Conservation (phyloP, 208 protist species). For the Porcisia hertigi region DNA sequence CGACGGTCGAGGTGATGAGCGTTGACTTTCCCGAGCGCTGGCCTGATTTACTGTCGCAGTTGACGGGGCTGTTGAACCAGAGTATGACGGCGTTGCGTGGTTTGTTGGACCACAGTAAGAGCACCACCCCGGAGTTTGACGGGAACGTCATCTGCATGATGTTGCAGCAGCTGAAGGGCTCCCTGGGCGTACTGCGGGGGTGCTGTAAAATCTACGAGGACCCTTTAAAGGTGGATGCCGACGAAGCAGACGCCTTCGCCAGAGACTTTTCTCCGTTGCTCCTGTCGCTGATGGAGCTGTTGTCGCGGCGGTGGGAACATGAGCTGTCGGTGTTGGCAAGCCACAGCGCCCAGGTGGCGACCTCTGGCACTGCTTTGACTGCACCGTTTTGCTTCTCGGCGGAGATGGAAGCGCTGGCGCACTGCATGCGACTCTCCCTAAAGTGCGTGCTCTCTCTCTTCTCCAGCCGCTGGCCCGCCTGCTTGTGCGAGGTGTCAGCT, state of each 20-base stretch:
- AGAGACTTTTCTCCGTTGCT: slow-evolving; percentile 41
- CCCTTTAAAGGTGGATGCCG: slow-evolving; percentile 47
- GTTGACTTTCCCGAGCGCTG: slow-evolving; percentile 79
- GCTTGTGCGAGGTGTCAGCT: slow-evolving; percentile 55
- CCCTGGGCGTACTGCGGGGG: slow-evolving; percentile 58
- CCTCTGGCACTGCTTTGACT: slow-evolving; percentile 11
- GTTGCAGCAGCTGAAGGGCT: slow-evolving; percentile 63
- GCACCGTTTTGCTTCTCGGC: slow-evolving; percentile 21
- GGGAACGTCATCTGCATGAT: slow-evolving; percentile 24
- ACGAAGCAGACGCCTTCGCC: slow-evolving; percentile 55
- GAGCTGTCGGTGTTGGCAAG: slow-evolving; percentile 28
- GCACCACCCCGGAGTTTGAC: slow-evolving; percentile 19
- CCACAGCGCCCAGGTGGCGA: slow-evolving; percentile 13
- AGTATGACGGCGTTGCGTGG: slow-evolving; percentile 33
- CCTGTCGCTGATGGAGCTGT: slow-evolving; percentile 49
- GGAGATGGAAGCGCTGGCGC: slow-evolving; percentile 54
- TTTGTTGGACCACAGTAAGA: slow-evolving; percentile 22
- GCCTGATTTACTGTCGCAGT: slow-evolving; percentile 63
- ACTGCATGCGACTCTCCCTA: slow-evolving; percentile 71
- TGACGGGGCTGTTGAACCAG: slow-evolving; percentile 46
- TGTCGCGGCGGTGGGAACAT: slow-evolving; percentile 45
- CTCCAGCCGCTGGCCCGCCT: slow-evolving; percentile 53
- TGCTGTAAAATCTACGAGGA: slow-evolving; percentile 76
- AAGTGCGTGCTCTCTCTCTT: slow-evolving; percentile 76
- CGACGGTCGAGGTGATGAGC: slow-evolving; percentile 61